Evolutionary conservation across 768 basidiomycete genomes (phyloP).

Genomic region (Suillus plorans): DNA sequence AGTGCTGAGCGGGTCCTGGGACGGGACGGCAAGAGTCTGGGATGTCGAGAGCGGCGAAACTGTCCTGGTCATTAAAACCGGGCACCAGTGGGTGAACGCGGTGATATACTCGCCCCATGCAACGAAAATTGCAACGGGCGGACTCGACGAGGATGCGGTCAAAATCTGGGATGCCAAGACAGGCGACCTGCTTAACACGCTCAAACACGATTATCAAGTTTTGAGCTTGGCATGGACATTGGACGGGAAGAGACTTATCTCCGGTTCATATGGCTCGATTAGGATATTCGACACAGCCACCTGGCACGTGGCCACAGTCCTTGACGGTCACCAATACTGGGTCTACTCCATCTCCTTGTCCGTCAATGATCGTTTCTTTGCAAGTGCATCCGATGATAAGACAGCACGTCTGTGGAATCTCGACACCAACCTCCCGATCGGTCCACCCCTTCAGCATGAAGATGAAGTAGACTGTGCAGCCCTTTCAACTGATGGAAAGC

Average conservation of each 20-base stretch:
- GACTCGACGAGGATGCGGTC: not conserved
- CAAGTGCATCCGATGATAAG: not conserved
- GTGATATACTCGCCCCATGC: not conserved
- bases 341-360: not conserved
- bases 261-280: not conserved
- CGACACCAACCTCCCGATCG: not conserved
- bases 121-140: not conserved
- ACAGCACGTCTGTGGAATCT: not conserved
- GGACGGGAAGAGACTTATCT: not conserved
- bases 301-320: not conserved
- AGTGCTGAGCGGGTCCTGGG: not conserved
- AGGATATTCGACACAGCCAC: not conserved
- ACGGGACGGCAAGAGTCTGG: not conserved
- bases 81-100: not conserved
- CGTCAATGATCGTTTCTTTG: not conserved
- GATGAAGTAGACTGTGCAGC: fast-evolving
- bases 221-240: not conserved
- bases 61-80: not conserved
- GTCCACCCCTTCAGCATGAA: not conserved
- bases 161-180: not conserved
- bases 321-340: not conserved
- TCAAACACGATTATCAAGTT: not conserved
- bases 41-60: not conserved
- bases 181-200: not conserved
- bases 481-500: not conserved